Base-by-base conservation (phyloP, 345 rosid genomes). In the Populus pruinosa region DNA sequence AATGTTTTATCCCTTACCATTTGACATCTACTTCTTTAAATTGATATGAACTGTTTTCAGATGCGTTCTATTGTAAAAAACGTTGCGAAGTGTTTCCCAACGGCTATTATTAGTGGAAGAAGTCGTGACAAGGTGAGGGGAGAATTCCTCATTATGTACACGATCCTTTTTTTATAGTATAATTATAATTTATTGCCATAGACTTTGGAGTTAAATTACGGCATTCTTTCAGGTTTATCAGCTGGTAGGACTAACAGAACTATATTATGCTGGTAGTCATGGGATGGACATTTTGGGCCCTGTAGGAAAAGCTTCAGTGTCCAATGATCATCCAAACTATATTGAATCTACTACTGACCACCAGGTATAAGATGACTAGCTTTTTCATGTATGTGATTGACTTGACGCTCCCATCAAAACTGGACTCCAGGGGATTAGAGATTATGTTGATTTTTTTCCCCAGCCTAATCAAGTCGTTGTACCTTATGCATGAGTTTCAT, bases 241-340 rank as follows among this genome's bases (percentile, higher is more conserved):
- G 73, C 84, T 96, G 88, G 93, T 94, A 83, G 94, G 95, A 87
- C 89, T 96, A 87, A 92, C 90, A 66, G 98, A 96, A 81, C 97
- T 94, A 53, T 89, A 85, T 76, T 96, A 96, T 83, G 99, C 98
- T n/a, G 99, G 99, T 81, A 92, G 99, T 80, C 99, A 96, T 81
- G 99, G 98, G 56, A 96, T 96, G 99, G 99, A 96, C 89, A 94
- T 96, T 16, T 87, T 89, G 90, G 90, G 92, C 27, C 95, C 99
- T 63, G 75, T 79, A 33, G 74, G 62, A 75, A 81, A 74, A 7
- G 71, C 80, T 0, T 43, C 47, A 23, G 82, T 81, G 75, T 86
- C 92, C 21, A 76, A 70, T 83, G 87, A 77, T 83, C 88, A 86
- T 70, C 82, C 83, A n/a, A 81, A 81, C 53, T 80, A 86, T 85